These are phyloP conservation scores for Mycosphaerelloides madeirae DNA, from an alignment of 2,329 filamentous ascomycete species.

Conservation along the genomic window DNA sequence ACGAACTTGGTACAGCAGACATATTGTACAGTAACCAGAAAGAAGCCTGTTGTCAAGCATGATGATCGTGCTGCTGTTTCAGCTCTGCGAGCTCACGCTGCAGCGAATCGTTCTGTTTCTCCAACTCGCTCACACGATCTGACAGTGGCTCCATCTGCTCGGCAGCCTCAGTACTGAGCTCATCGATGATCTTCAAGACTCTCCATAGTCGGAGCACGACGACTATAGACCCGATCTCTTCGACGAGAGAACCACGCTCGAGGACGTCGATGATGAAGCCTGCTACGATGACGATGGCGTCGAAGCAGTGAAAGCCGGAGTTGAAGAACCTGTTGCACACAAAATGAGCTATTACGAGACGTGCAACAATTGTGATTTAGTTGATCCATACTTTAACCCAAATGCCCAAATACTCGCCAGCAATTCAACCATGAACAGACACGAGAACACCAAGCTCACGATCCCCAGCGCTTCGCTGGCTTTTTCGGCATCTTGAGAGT, in stretches of 20 bases:
- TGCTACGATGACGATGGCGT: slow-evolving; percentile 57
- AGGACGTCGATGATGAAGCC: slow-evolving; percentile 60
- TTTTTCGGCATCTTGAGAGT: slow-evolving; percentile 23
- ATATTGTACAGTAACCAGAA: background rate
- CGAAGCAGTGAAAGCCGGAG: slow-evolving; percentile 57
- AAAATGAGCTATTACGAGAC: background rate
- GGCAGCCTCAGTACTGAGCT: slow-evolving; percentile 58
- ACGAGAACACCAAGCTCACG: slow-evolving; percentile 57
- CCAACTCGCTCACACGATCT: slow-evolving; percentile 49
- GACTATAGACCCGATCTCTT: slow-evolving; percentile 63
- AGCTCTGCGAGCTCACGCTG: background rate
- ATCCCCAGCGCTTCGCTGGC: slow-evolving; percentile 45
- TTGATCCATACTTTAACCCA: too few species aligned
- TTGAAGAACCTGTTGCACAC: slow-evolving; percentile 29
- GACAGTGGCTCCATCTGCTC: slow-evolving; percentile 59
- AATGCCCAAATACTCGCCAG: slow-evolving; percentile 57
- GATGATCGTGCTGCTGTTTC: background rate
- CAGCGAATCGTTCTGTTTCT: slow-evolving; percentile 39
- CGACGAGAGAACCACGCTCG: slow-evolving; percentile 52
- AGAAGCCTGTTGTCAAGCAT: background rate
- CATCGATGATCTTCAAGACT: slow-evolving; percentile 66
- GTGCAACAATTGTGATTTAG: too few species aligned
- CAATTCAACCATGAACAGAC: slow-evolving; percentile 62
- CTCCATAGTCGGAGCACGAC: slow-evolving; percentile 64
- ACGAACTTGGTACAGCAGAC: background rate